phyloP scores from a whole-genome alignment of 83 land plant genomes.

The Thuja plicata region DNA sequence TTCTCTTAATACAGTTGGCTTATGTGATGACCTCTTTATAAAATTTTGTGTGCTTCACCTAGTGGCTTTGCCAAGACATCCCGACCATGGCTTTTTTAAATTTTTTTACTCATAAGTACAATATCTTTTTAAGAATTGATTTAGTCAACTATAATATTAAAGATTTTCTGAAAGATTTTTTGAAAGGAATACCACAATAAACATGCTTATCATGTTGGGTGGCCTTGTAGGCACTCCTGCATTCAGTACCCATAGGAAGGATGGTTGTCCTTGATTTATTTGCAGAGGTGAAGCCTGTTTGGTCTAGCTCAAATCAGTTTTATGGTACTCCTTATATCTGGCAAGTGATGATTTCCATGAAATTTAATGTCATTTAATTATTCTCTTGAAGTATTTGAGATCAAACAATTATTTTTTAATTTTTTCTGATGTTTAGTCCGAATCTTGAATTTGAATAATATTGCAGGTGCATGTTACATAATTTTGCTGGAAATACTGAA shows the following conservation, averaged over 20 bases:
- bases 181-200: not conserved
- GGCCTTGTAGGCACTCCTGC: constrained; percentile 64
- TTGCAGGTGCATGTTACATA: constrained; percentile 87
- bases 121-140: not conserved
- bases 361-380: not conserved
- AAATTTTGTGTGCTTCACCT: too few species aligned
- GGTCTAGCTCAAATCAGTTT: constrained; percentile 66
- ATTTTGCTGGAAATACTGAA: constrained; percentile 83
- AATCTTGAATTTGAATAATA: not conserved
- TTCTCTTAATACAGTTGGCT: too few species aligned
- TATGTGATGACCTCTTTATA: too few species aligned
- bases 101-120: too few species aligned
- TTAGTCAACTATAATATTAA: not conserved
- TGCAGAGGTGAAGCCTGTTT: constrained; percentile 81
- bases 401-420: not conserved
- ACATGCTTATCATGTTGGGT: not conserved
- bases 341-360: constrained; percentile 28
- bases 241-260: constrained; percentile 77
- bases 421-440: not conserved
- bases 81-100: too few species aligned
- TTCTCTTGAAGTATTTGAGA: not conserved
- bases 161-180: not conserved
- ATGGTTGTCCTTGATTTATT: constrained; percentile 78
- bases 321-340: constrained; percentile 85
- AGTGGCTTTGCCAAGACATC: too few species aligned